These are phyloP conservation scores for Petrea volubilis DNA, from an alignment of 257 asterid genomes.

Conservation along the genomic window DNA sequence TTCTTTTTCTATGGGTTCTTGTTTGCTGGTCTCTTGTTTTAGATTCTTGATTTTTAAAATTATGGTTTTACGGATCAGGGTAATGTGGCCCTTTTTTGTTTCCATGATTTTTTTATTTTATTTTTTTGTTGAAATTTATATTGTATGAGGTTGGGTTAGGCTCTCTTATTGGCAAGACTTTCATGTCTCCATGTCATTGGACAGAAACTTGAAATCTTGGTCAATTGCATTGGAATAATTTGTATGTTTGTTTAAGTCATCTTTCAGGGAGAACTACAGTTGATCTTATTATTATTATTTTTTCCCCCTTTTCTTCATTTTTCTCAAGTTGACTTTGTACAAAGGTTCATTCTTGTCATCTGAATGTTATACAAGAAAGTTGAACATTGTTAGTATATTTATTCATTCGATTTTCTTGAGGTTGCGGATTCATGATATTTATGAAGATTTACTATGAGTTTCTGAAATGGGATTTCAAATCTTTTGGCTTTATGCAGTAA, in stretches of 20 bases:
- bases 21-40: slow-evolving; percentile 6
- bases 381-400: not conserved
- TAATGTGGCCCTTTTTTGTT: slow-evolving; percentile 21
- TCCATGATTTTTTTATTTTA: slow-evolving; percentile 7
- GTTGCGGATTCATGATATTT: not conserved
- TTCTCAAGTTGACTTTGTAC: slow-evolving; percentile 26
- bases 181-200: slow-evolving; percentile 4
- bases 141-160: not conserved
- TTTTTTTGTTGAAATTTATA: slow-evolving; percentile 5
- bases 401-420: not conserved
- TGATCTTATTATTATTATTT: not conserved
- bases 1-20: slow-evolving; percentile 3
- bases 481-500: slow-evolving; percentile 5
- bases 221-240: not conserved
- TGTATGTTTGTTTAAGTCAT: not conserved
- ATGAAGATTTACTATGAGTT: slow-evolving; percentile 5
- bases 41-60: not conserved
- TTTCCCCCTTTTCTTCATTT: not conserved
- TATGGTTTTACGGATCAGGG: slow-evolving; percentile 7
- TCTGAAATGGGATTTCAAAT: slow-evolving; percentile 13
- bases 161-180: not conserved
- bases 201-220: not conserved
- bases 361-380: not conserved
- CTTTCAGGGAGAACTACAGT: slow-evolving; percentile 1
- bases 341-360: slow-evolving; percentile 2